A percentile compares a stretch with the other conserved stretches of the same genome.
Evolutionary conservation across 495 filamentous ascomycete genomes (phyloP).

Genomic region (Arthonia radiata): DNA sequence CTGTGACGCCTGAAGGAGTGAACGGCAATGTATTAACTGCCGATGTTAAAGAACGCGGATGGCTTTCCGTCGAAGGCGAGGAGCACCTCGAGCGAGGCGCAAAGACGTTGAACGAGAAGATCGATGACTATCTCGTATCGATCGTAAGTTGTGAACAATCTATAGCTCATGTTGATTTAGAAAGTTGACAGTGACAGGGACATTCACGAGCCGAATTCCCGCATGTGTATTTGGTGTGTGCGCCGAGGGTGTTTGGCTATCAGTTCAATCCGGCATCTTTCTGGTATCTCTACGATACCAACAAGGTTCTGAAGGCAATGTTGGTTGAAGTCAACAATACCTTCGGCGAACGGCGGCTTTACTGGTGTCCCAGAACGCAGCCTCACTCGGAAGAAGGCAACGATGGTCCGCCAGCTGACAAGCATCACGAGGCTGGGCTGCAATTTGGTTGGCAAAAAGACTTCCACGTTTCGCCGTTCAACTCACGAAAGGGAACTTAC

Average conservation of each 20-base stretch:
- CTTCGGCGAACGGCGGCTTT: conserved; percentile 45
- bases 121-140: conserved; percentile 25
- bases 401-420: no score
- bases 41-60: conserved; percentile 13
- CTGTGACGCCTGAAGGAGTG: conserved; percentile 17
- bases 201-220: no score
- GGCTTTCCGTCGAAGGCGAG: conserved; percentile 30
- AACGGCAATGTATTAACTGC: conserved; percentile 8
- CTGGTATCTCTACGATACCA: conserved; percentile 48
- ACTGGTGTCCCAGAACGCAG: no score
- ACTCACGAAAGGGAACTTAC: conserved; percentile 36
- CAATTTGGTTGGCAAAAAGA: conserved; percentile 40
- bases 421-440: no score
- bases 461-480: conserved; percentile 56
- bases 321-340: conserved; percentile 62
- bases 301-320: conserved; percentile 34
- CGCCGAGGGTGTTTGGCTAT: conserved; percentile 42
- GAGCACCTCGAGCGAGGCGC: conserved; percentile 33
- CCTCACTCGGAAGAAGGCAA: no score
- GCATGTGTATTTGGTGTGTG: conserved; percentile 42
- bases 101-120: conserved; percentile 23
- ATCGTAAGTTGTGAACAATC: background rate
- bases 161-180: conserved; percentile 12
- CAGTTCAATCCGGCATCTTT: conserved; percentile 57
- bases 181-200: conserved; percentile 22